Percentiles rank a stretch among this genome's conserved stretches.
phyloP scores from a whole-genome alignment of 192 early-diverging fungal species.

The Phlyctochytrium arcticum region DNA sequence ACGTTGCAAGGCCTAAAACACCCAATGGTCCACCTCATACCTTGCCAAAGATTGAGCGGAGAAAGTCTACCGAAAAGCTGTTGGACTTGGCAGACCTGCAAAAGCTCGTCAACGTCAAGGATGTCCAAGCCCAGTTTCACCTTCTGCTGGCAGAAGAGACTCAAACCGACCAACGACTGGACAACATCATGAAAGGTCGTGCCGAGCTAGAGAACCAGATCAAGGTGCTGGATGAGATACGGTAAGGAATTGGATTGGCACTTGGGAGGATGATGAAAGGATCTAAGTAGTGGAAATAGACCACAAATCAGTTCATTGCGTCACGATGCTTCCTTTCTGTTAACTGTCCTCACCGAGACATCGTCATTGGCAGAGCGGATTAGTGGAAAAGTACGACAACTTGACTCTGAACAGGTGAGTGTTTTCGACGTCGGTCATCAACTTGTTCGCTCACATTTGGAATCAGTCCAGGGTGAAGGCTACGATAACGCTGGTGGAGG shows the following conservation, averaged over 20 bases:
- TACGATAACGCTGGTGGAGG: conserved; percentile 66
- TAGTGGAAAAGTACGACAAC: conserved; percentile 75
- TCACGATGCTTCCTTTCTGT: conserved; percentile 34
- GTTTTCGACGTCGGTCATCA: neutral
- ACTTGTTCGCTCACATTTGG: neutral
- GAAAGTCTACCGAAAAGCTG: too few species aligned
- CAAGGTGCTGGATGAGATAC: conserved; percentile 45
- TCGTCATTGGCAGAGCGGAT: conserved; percentile 75
- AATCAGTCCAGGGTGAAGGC: conserved; percentile 61
- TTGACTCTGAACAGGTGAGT: conserved; percentile 67
- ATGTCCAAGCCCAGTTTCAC: conserved; percentile 56
- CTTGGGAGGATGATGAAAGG: too few species aligned
- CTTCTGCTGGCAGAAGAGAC: conserved; percentile 61
- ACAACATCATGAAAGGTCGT: conserved; percentile 49
- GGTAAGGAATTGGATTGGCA: conserved; percentile 25
- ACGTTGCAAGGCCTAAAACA: too few species aligned
- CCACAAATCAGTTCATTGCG: conserved; percentile 43
- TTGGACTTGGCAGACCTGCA: conserved; percentile 9
- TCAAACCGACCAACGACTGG: conserved; percentile 53
- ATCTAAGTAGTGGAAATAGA: neutral
- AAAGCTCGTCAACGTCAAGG: conserved; percentile 54
- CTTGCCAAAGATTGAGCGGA: too few species aligned
- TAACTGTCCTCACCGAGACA: conserved; percentile 55
- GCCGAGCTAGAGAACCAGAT: conserved; percentile 48
- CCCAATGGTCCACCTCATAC: too few species aligned